Conservation (phyloP, 2,329 filamentous ascomycete genomes). For the Beauveria sp. region DNA sequence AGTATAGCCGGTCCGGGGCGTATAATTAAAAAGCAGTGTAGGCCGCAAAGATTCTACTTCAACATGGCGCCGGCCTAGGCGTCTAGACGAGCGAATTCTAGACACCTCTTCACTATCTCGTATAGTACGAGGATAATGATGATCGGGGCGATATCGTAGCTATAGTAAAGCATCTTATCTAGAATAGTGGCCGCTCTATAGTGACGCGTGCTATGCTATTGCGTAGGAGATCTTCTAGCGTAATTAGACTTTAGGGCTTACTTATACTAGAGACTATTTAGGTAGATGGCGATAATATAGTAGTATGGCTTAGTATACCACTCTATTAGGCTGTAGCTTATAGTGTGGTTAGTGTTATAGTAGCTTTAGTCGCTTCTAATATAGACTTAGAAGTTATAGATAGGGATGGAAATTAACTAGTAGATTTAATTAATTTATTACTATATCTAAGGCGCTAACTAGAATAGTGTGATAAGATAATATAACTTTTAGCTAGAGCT, state of each 20-base stretch:
- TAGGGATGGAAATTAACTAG: no score
- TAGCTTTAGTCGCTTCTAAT: no score
- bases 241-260: background rate
- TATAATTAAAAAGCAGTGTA: conserved; percentile 3
- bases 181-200: background rate
- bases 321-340: no score
- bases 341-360: no score
- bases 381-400: no score
- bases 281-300: background rate
- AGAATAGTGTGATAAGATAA: no score
- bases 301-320: no score
- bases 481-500: no score
- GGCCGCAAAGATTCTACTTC: background rate
- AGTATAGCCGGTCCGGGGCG: background rate
- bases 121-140: background rate
- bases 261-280: background rate
- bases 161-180: background rate
- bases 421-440: no score
- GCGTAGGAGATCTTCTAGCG: background rate
- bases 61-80: background rate
- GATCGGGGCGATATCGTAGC: background rate
- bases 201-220: conserved; percentile 1
- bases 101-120: conserved; percentile 1
- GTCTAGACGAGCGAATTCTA: conserved; percentile 1
- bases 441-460: no score